Percentiles rank a stretch among this genome's conserved stretches.
Conservation (phyloP, 2,329 filamentous ascomycete genomes). For the Ophiostoma montium region DNA sequence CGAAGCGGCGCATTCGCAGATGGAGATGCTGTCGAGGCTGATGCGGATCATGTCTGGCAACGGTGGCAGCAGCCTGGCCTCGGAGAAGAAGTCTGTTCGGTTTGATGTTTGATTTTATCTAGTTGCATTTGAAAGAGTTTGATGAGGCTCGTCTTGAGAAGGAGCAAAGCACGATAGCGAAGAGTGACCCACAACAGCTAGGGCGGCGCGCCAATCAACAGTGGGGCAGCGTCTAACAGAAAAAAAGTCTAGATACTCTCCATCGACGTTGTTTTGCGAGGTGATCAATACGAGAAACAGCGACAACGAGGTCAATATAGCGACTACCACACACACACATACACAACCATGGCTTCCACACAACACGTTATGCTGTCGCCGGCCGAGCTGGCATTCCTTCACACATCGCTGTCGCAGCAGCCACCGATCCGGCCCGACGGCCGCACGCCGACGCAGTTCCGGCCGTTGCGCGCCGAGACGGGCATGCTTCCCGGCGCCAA, state of each 20-base stretch:
- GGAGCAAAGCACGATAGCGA: neutral
- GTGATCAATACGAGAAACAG: too few species aligned
- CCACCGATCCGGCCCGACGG: conserved; percentile 86
- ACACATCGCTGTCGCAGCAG: conserved; percentile 65
- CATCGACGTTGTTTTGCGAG: neutral
- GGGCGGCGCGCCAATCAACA: conserved; percentile 3
- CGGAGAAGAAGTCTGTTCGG: conserved; percentile 4
- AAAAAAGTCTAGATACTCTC: conserved; percentile 1
- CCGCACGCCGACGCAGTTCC: conserved; percentile 71
- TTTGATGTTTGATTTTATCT: conserved; percentile 3
- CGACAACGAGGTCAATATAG: too few species aligned
- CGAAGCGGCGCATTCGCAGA: conserved; percentile 10
- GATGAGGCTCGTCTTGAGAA: neutral
- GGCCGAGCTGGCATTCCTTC: conserved; percentile 90
- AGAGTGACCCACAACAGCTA: conserved; percentile 1
- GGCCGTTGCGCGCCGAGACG: conserved; percentile 78
- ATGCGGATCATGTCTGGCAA: conserved; percentile 6
- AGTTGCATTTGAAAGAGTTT: neutral
- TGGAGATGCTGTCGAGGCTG: conserved; percentile 10
- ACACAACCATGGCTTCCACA: conserved; percentile 47
- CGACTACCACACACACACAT: neutral
- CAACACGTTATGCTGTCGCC: conserved; percentile 72
- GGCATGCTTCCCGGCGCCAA: conserved; percentile 81
- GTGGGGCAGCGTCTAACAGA: conserved; percentile 4
- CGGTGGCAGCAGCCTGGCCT: neutral